These are phyloP conservation scores for Podosphaera fusca DNA, from an alignment of 2,329 filamentous ascomycete species.

Conservation along the genomic window DNA sequence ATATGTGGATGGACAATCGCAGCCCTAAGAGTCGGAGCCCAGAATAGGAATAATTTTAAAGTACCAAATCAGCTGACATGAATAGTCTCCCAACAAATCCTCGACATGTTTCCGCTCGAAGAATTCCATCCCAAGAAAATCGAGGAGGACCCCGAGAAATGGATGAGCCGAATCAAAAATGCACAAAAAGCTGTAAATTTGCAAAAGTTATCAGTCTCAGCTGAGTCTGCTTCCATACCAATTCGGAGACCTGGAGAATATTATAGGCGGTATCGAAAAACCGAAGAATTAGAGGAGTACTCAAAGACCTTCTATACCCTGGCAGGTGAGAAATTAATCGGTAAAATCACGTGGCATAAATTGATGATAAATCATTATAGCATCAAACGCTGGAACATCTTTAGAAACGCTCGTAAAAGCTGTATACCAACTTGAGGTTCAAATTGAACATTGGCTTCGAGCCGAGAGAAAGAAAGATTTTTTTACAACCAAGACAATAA, in stretches of 20 bases:
- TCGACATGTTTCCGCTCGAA: conserved; percentile 17
- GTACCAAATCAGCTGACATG: not conserved
- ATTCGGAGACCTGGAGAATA: conserved; percentile 16
- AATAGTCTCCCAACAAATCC: conserved; percentile 15
- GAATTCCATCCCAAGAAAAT: conserved; percentile 4
- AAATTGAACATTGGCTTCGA: conserved; percentile 12
- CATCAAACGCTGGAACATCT: conserved; percentile 10
- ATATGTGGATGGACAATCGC: conserved; percentile 31
- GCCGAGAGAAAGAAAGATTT: conserved; percentile 8
- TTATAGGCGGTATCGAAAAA: conserved; percentile 18
- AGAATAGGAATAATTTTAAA: not conserved
- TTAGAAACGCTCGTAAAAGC: conserved; percentile 9
- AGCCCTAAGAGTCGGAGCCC: conserved; percentile 15
- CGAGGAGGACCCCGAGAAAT: conserved; percentile 10
- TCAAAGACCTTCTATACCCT: conserved; percentile 22
- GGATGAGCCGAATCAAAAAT: conserved; percentile 7
- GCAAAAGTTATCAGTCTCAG: conserved; percentile 12
- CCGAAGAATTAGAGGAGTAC: conserved; percentile 21
- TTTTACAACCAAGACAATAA: not conserved
- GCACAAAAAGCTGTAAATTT: conserved; percentile 10
- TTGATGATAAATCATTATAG: conserved; percentile 4
- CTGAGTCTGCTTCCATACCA: conserved; percentile 5
- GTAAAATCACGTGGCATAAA: conserved; percentile 4
- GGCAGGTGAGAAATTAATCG: conserved; percentile 16
- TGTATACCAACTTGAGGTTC: conserved; percentile 13